phyloP scores from a whole-genome alignment of 768 basidiomycete genomes.

The Asterophora parasitica region DNA sequence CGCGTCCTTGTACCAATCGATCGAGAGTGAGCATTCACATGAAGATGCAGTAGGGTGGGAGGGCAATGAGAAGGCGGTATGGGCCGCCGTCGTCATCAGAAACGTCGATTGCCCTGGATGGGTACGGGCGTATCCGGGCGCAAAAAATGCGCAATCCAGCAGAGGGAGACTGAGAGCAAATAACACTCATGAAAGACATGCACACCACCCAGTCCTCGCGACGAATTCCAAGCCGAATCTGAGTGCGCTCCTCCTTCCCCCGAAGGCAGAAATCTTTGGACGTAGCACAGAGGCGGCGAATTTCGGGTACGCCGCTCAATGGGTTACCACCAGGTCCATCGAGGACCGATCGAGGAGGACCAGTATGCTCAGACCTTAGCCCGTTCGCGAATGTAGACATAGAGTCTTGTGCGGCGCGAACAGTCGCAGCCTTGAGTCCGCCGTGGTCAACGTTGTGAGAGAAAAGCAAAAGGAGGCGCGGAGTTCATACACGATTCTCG shows the following conservation, averaged over 20 bases:
- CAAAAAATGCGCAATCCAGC: conserved; percentile 1
- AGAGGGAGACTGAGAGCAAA: neutral
- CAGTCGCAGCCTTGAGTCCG: conserved; percentile 40
- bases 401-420: conserved; percentile 29
- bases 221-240: conserved; percentile 19
- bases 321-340: conserved; percentile 22
- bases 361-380: conserved; percentile 34
- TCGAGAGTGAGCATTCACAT: too few relatives aligned
- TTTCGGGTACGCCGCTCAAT: conserved; percentile 28
- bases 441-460: too few relatives aligned
- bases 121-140: too few relatives aligned
- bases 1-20: too few relatives aligned
- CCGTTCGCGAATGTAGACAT: conserved; percentile 26
- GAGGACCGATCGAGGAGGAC: conserved; percentile 26
- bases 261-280: conserved; percentile 16
- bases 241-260: conserved; percentile 7
- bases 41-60: too few relatives aligned
- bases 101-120: too few relatives aligned
- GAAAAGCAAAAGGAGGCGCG: too few relatives aligned
- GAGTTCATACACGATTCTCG: too few relatives aligned
- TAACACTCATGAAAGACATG: neutral
- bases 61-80: too few relatives aligned
- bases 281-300: conserved; percentile 6
- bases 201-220: conserved; percentile 24
- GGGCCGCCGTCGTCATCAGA: too few relatives aligned